These are phyloP conservation scores for Starmerella davenportii DNA, from an alignment of 805 yeast species.

Conservation along the genomic window DNA sequence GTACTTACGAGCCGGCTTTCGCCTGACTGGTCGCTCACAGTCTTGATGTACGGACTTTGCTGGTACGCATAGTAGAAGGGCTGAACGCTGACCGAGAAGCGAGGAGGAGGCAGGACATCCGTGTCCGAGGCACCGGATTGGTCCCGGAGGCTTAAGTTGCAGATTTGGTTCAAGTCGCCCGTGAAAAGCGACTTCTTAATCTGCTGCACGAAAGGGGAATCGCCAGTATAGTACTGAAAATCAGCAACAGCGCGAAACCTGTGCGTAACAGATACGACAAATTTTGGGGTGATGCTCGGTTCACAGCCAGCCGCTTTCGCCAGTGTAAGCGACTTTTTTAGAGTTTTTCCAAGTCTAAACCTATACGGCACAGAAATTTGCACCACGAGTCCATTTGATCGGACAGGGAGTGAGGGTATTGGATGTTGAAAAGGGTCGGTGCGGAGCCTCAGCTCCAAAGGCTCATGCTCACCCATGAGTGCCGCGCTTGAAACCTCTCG, in stretches of 20 bases:
- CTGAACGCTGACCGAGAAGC: constrained; percentile 54
- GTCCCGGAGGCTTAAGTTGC: constrained; percentile 15
- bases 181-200: constrained; percentile 27
- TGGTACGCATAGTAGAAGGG: constrained; percentile 66
- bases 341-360: background rate
- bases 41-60: constrained; percentile 43
- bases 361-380: constrained; percentile 20
- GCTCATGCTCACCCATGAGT: constrained; percentile 21
- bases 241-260: constrained; percentile 76
- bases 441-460: constrained; percentile 24
- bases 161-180: constrained; percentile 28
- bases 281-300: constrained; percentile 38
- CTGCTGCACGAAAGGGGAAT: constrained; percentile 32
- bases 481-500: constrained; percentile 8
- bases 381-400: constrained; percentile 20
- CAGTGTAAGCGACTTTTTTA: background rate
- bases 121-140: background rate
- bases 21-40: constrained; percentile 38
- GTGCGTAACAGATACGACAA: constrained; percentile 47
- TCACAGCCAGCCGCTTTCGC: background rate
- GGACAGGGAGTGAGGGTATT: constrained; percentile 22
- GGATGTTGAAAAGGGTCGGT: constrained; percentile 32
- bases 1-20: constrained; percentile 21
- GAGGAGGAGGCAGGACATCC: constrained; percentile 65
- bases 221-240: constrained; percentile 54